phyloP scores from a whole-genome alignment of 2,329 filamentous ascomycete species.

The Xylaria sp. region DNA sequence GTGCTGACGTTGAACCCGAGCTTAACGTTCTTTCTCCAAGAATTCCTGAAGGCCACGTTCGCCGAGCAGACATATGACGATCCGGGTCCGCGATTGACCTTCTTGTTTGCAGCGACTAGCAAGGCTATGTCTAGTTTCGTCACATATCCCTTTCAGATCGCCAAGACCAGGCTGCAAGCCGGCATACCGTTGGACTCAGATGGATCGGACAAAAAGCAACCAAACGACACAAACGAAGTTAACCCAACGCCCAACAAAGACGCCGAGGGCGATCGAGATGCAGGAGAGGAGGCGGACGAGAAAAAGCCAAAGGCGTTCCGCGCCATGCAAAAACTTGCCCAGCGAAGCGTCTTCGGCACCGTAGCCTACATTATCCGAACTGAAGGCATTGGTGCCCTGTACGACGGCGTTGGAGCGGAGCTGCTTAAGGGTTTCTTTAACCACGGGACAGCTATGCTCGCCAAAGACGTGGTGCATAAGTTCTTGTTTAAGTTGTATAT shows the following conservation, averaged over 20 bases:
- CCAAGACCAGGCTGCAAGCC: constrained; percentile 80
- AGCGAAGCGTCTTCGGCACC: constrained; percentile 70
- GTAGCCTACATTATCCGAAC: constrained; percentile 67
- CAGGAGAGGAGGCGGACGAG: constrained; percentile 47
- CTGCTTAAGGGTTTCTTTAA: constrained; percentile 85
- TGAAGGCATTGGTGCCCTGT: constrained; percentile 77
- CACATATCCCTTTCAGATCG: constrained; percentile 87
- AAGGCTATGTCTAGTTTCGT: constrained; percentile 80
- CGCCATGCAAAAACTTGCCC: constrained; percentile 45
- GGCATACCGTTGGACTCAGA: constrained; percentile 57
- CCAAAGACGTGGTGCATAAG: constrained; percentile 81
- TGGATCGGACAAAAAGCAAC: constrained; percentile 20
- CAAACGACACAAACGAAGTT: background rate
- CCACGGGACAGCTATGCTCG: constrained; percentile 87
- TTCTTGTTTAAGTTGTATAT: constrained; percentile 79
- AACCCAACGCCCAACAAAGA: constrained; percentile 15
- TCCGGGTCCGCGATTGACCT: constrained; percentile 50
- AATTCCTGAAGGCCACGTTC: constrained; percentile 71
- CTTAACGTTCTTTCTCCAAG: constrained; percentile 86
- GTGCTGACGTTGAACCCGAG: constrained; percentile 87
- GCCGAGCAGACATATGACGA: constrained; percentile 55
- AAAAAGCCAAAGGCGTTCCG: constrained; percentile 46
- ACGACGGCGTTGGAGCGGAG: constrained; percentile 80
- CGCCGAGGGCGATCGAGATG: constrained; percentile 6
- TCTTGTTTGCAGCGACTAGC: constrained; percentile 75